Percentiles rank a stretch among this genome's conserved stretches.
Conservation (phyloP, 768 basidiomycete species). For the Panus rudis region DNA sequence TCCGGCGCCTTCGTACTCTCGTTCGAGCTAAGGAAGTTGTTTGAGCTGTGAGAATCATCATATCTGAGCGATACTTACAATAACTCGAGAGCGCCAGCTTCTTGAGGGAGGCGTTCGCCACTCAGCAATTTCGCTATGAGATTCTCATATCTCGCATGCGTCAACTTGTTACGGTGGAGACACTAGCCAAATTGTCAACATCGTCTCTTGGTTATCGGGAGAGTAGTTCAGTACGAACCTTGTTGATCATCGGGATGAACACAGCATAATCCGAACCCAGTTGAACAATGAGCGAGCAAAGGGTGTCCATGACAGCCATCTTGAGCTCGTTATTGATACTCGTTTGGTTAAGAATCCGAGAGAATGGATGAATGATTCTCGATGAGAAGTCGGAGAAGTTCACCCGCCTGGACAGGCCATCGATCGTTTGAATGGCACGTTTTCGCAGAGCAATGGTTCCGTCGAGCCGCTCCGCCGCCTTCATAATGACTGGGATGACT, state of each 20-base stretch:
- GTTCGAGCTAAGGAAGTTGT: slow-evolving; percentile 31
- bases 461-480: slow-evolving; percentile 80
- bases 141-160: slow-evolving; percentile 80
- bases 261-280: slow-evolving; percentile 96
- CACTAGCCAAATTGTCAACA: slow-evolving; percentile 38
- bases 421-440: slow-evolving; percentile 86
- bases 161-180: slow-evolving; percentile 66
- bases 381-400: slow-evolving; percentile 98
- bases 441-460: slow-evolving; percentile 71
- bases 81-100: slow-evolving; percentile 63
- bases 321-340: slow-evolving; percentile 81
- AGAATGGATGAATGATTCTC: slow-evolving; percentile 91
- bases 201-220: slow-evolving; percentile 6
- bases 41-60: no score
- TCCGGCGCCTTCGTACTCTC: slow-evolving; percentile 61
- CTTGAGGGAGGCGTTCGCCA: slow-evolving; percentile 87
- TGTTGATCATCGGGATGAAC: slow-evolving; percentile 95
- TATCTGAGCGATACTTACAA: slow-evolving; percentile 39
- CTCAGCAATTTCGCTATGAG: slow-evolving; percentile 84
- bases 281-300: slow-evolving; percentile 88
- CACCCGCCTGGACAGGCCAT: slow-evolving; percentile 82
- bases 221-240: no score
- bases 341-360: slow-evolving; percentile 69
- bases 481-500: slow-evolving; percentile 90
- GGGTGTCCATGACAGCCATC: slow-evolving; percentile 83